Evolutionary conservation across 2,329 filamentous ascomycete genomes (phyloP), one percentile per base, ranked within the genome.

Genomic region (Orbilia javanica): DNA sequence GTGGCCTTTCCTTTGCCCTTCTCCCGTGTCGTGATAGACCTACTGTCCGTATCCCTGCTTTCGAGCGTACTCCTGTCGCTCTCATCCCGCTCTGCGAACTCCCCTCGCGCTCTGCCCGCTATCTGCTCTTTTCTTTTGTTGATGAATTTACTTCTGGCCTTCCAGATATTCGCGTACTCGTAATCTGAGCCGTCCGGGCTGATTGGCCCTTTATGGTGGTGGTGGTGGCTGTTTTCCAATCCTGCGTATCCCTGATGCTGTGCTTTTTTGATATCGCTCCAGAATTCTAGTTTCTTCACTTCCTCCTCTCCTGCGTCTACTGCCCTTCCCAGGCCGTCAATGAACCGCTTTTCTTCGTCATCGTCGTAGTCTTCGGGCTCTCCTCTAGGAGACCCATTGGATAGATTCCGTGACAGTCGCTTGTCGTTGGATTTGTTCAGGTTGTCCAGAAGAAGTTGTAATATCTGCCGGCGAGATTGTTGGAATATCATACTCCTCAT

Each of bases 401-500:
- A 83, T 82, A 34, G 25, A 18, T 48, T 29, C 66, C 78, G 48
- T 55, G 50, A 48, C 81, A 72, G 48, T 64, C 71, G 63, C 80
- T 66, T 52, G 73, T 77, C 75, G 34, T 79, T 4, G 79, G 78
- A 20, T 81, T 80, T 50, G 83, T 4, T 88, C 79, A 91, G 87
- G 11, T 89, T 86, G n/a, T 88, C 85, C 81, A 90, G 90, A 55
- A 99, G 85, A 63, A 90, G 88, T 18, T 89, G 87, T 15, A 97
- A 86, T 3, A 98, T 87, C 72, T 94, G 89, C 79, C 91, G 89
- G 25, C 94, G 89, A 1, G 94, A 97, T 18, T 91, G 90, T 83
- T 98, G 95, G 83, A 97, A 99, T 20, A 99, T 87, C 82, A 98
- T 93, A 73, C 92, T 87, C 0, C 89, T 87, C 93, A 97, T 94